Percentiles rank a stretch among this genome's conserved stretches.
Evolutionary conservation across 2,329 filamentous ascomycete species (phyloP).

Genomic region (Bipolaris oryzae): DNA sequence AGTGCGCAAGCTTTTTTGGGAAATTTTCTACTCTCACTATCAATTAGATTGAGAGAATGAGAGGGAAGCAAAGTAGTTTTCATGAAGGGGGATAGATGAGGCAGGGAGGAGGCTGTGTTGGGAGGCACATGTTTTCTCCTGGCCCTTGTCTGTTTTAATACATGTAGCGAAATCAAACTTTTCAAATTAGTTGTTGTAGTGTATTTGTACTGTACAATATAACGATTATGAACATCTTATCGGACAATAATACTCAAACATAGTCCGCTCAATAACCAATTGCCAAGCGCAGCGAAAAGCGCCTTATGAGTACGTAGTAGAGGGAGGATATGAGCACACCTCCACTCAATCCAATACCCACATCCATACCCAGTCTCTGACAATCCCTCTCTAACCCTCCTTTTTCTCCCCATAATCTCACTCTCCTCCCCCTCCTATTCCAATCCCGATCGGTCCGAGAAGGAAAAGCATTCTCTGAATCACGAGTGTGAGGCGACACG

Average conservation of each 20-base stretch:
- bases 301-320: neutral
- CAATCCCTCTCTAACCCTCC: neutral
- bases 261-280: neutral
- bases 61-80: conserved; percentile 1
- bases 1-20: conserved; percentile 5
- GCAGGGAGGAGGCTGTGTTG: conserved; percentile 15
- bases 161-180: conserved; percentile 2
- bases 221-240: too few species aligned
- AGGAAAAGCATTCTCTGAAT: too few species aligned
- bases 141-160: neutral
- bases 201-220: too few species aligned
- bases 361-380: neutral
- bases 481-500: too few species aligned
- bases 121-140: conserved; percentile 20
- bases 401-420: neutral
- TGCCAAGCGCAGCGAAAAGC: neutral
- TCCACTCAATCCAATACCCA: neutral
- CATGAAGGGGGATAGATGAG: neutral
- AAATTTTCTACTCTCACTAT: conserved; percentile 9
- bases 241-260: too few species aligned
- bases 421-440: neutral
- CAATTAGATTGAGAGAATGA: neutral
- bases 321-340: neutral
- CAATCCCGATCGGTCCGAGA: too few species aligned
- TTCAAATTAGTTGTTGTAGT: neutral